Evolutionary conservation across 768 basidiomycete genomes (phyloP).

Genomic region (Coprinopsis marcescibilis): DNA sequence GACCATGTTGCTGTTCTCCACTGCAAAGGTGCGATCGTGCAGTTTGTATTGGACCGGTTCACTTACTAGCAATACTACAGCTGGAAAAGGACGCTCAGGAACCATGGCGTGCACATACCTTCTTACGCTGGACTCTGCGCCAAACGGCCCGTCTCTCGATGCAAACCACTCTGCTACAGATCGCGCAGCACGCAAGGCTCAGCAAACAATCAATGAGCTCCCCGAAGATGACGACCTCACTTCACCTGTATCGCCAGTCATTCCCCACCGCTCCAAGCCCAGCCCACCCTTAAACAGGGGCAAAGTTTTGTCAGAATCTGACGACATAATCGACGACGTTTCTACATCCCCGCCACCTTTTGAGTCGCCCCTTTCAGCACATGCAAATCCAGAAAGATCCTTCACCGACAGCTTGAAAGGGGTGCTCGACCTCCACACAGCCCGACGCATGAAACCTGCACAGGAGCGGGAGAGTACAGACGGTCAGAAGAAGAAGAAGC

Average conservation of each 20-base stretch:
- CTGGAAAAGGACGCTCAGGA: conserved; percentile 81
- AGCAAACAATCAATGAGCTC: conserved; percentile 43
- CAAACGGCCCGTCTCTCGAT: conserved; percentile 42
- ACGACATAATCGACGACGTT: not conserved
- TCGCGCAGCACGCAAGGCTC: conserved; percentile 40
- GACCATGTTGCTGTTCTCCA: conserved; percentile 77
- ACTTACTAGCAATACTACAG: conserved; percentile 24
- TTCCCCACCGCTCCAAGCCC: not conserved
- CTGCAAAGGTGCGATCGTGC: conserved; percentile 61
- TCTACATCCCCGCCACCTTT: not conserved
- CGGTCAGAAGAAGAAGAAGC: conserved; percentile 26
- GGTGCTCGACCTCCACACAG: conserved; percentile 65
- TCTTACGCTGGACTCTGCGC: conserved; percentile 47
- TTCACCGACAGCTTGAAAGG: conserved; percentile 40
- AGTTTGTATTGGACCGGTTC: conserved; percentile 1
- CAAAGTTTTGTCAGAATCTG: not conserved
- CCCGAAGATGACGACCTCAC: conserved; percentile 28
- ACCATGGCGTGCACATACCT: conserved; percentile 82
- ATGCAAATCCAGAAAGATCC: conserved; percentile 22
- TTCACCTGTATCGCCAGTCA: not conserved
- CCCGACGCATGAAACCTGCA: conserved; percentile 55
- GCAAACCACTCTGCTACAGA: conserved; percentile 43
- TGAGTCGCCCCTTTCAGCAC: not conserved
- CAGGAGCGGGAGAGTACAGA: conserved; percentile 12
- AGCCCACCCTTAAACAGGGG: too few relatives aligned